phyloP scores from a whole-genome alignment of 2,329 filamentous ascomycete genomes.

The Pseudogymnoascus sp. region DNA sequence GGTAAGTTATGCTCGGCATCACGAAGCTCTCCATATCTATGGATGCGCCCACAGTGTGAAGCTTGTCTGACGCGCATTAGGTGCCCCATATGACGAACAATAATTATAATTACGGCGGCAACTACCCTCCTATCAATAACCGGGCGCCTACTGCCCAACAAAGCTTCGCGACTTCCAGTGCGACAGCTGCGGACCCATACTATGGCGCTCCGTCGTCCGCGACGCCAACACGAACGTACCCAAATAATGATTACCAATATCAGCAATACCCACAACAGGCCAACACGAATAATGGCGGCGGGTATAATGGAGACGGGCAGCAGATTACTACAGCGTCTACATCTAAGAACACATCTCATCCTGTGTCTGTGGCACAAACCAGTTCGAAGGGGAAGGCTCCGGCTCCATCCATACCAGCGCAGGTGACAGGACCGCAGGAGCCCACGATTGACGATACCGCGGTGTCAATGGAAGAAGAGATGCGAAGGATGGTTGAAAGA shows the following conservation, averaged over 20 bases:
- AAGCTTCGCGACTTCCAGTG: background rate
- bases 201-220: background rate
- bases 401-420: background rate
- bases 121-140: conserved; percentile 3
- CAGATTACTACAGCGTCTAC: background rate
- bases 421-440: background rate
- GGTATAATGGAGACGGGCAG: background rate
- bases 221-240: background rate
- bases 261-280: conserved; percentile 1
- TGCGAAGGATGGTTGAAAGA: conserved; percentile 27
- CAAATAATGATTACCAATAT: conserved; percentile 6
- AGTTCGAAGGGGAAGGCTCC: background rate
- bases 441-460: background rate
- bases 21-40: background rate
- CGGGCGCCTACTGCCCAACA: background rate
- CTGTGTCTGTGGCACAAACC: background rate
- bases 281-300: background rate
- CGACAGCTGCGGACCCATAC: background rate
- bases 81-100: background rate
- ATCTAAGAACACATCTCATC: background rate
- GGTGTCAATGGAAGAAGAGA: conserved; percentile 11
- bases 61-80: background rate
- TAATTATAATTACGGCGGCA: background rate
- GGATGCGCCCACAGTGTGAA: background rate
- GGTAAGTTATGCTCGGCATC: background rate